phyloP scores from a whole-genome alignment of 2,329 filamentous ascomycete species.

The Penicillium fuscoglaucum region DNA sequence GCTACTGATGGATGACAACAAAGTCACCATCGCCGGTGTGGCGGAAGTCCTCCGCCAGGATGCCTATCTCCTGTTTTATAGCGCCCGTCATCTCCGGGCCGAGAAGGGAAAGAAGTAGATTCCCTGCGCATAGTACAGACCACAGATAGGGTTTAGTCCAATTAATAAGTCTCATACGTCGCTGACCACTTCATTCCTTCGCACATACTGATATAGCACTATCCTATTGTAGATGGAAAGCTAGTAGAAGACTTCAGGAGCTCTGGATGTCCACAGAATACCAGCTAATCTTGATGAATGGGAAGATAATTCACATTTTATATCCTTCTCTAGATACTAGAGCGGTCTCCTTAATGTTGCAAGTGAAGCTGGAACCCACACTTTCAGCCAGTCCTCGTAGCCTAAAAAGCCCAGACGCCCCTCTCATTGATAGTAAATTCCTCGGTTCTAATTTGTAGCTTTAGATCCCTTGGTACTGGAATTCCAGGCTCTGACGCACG shows the following conservation, averaged over 20 bases:
- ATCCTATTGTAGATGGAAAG: neutral
- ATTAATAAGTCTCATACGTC: neutral
- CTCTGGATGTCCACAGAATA: neutral
- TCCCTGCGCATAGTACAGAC: neutral
- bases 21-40: conserved; percentile 79
- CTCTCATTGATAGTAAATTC: no score
- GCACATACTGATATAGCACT: neutral
- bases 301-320: neutral
- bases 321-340: neutral
- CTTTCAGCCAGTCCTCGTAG: neutral
- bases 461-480: no score
- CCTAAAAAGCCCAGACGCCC: neutral
- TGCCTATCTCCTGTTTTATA: conserved; percentile 88
- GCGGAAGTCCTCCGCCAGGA: conserved; percentile 82
- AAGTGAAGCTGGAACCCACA: neutral
- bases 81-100: conserved; percentile 36
- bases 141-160: neutral
- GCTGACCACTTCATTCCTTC: neutral
- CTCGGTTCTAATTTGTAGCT: no score
- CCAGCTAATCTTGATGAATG: neutral
- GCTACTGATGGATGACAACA: conserved; percentile 96
- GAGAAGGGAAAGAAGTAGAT: conserved; percentile 3
- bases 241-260: neutral
- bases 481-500: no score
- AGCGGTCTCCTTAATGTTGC: neutral